Base-by-base conservation (phyloP, 1,139 yeast species). In the Lodderomyces beijingensis region DNA sequence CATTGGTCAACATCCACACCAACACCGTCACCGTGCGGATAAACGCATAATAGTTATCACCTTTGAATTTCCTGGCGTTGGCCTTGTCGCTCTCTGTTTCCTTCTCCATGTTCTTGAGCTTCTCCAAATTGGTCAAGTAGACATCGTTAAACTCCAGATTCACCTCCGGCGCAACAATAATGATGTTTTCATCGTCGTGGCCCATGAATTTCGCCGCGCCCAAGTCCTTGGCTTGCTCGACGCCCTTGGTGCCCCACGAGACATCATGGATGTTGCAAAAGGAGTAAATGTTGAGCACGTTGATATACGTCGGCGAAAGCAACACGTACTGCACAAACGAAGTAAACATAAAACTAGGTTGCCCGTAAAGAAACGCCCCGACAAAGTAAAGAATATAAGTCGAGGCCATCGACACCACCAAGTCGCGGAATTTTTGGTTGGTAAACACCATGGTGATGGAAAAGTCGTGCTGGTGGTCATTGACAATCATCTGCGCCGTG, bases 231-330 rank as follows among this genome's bases (percentile, higher is more conserved):
- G 77, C 76, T 26, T 62, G 65, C 19, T 75, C 76, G 35, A 72
- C 84, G 17, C 87, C 89, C 55, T 84, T 82, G 16, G 91, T 84
- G 51, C 94, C 94, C 94, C 94, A 84, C 0, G 91, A 79, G 32
- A 84, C 80, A 58, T 84, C 94, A 55, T 84, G 89, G 45, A 83
- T 81, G 53, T 84, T 84, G 65, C 93, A 83, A 56, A 84, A 84
- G 5, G 93, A 86, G 53, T 84, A 84, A 38, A 84, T 87, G 50
- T 83, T 84, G 49, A 84, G 66, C 33, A 84, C 83, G 50, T 84
- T 84, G 54, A 82, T 75, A 56, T 84, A 84, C 1, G 85, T 72
- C 1, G 94, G 94, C 28, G 86, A 77, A 37, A 84, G 59, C 38
- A 84, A 59, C 35, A 84, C 59, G 50, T 84, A 84, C 55, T 84